A percentile compares a stretch with the other conserved stretches of the same genome.
Evolutionary conservation across 1,139 yeast genomes (phyloP).

Genomic region (Sugiyamaella sp.): DNA sequence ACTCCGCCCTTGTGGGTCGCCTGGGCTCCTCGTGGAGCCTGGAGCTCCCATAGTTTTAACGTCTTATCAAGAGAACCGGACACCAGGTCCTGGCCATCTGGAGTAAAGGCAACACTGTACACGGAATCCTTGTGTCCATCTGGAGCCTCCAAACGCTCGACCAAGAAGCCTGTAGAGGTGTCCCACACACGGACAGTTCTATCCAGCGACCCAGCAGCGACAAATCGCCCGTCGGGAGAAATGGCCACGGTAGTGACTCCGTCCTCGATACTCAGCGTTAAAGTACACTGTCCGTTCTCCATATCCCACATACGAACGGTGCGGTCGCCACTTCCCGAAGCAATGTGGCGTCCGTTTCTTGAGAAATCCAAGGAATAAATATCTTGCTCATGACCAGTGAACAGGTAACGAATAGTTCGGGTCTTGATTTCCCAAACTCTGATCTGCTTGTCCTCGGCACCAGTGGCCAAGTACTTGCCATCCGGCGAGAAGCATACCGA

Average conservation of each 20-base stretch:
- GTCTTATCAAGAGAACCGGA: constrained; percentile 96
- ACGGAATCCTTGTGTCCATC: constrained; percentile 98
- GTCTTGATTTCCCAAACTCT: constrained; percentile 95
- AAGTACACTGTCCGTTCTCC: constrained; percentile 85
- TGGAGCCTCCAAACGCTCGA: constrained; percentile 91
- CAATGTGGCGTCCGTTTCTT: constrained; percentile 92
- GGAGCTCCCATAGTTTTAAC: constrained; percentile 91
- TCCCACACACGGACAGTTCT: constrained; percentile 98
- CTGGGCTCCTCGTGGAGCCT: constrained; percentile 49
- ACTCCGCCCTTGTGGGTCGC: constrained; percentile 49
- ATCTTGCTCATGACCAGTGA: constrained; percentile 97
- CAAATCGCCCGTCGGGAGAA: constrained; percentile 90
- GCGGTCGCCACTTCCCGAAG: constrained; percentile 95
- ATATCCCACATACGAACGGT: constrained; percentile 98
- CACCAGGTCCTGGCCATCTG: constrained; percentile 89
- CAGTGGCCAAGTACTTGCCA: constrained; percentile 93
- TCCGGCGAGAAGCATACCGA: constrained; percentile 97
- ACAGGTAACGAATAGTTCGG: constrained; percentile 81
- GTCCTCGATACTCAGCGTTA: constrained; percentile 90
- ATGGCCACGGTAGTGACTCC: constrained; percentile 98
- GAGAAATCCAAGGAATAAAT: constrained; percentile 94
- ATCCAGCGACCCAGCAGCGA: constrained; percentile 97
- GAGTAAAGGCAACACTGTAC: constrained; percentile 91
- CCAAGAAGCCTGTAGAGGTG: constrained; percentile 81
- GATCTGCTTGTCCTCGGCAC: constrained; percentile 96